phyloP scores from a whole-genome alignment of 2,329 filamentous ascomycete species.

The Colletotrichum sp. region DNA sequence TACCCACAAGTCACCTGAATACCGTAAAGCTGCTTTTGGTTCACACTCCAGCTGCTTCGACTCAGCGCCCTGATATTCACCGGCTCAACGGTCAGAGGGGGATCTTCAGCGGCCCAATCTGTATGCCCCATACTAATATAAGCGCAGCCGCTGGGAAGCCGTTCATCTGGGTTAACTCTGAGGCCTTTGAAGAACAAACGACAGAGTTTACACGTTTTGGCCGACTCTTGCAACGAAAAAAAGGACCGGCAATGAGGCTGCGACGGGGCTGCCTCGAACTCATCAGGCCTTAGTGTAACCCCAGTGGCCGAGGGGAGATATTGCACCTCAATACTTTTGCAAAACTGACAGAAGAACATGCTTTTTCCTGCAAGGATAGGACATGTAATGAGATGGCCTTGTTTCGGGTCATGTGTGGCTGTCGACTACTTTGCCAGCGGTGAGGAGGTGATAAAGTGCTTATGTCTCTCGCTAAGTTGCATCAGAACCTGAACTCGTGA shows the following conservation, averaged over 20 bases:
- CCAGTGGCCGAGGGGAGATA: neutral
- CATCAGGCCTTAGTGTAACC: neutral
- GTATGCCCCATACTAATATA: neutral
- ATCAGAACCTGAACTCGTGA: neutral
- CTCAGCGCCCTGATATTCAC: neutral
- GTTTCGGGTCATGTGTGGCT: neutral
- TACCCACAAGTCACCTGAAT: neutral
- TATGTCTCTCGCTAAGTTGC: neutral
- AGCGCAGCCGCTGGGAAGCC: neutral
- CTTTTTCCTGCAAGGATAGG: neutral
- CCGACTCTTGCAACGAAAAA: neutral
- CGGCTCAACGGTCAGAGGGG: neutral
- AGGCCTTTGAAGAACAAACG: neutral
- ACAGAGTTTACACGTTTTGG: neutral
- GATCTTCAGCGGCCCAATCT: neutral
- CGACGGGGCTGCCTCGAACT: neutral
- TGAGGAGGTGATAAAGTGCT: neutral
- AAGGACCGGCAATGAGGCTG: neutral
- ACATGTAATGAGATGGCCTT: neutral
- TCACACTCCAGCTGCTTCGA: neutral
- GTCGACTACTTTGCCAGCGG: neutral
- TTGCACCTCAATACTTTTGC: neutral
- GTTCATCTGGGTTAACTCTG: neutral
- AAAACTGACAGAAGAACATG: neutral
- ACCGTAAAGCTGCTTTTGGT: neutral